Evolutionary conservation across 495 filamentous ascomycete species (phyloP).

Genomic region (Daldinia bambusicola): DNA sequence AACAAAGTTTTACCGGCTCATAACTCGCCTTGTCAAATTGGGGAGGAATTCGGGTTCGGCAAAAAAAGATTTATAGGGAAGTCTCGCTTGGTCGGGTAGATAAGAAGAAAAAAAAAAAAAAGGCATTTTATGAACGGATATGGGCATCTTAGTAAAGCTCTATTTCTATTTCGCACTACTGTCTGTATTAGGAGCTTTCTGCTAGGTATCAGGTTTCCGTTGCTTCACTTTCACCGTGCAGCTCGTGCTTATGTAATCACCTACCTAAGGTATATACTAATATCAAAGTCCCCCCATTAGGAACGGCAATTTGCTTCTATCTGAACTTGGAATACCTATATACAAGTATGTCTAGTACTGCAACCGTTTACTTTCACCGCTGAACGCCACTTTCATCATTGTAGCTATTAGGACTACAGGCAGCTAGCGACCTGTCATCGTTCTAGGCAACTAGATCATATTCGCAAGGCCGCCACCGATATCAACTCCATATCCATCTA

Average conservation of each 20-base stretch:
- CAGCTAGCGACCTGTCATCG: too few relatives aligned
- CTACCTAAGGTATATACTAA: too few relatives aligned
- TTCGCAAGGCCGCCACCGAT: too few relatives aligned
- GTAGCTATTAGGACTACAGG: too few relatives aligned
- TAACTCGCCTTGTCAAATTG: constrained; percentile 28
- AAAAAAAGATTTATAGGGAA: constrained; percentile 28
- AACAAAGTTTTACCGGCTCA: constrained; percentile 34
- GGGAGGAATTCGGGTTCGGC: constrained; percentile 19
- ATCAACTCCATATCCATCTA: too few relatives aligned
- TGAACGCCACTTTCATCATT: neutral
- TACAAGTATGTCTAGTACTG: neutral
- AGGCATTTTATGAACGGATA: neutral
- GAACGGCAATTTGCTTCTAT: neutral
- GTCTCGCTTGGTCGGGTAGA: constrained; percentile 18
- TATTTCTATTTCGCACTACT: too few relatives aligned
- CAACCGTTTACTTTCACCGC: neutral
- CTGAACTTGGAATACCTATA: neutral
- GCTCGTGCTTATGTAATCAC: neutral
- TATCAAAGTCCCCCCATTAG: neutral
- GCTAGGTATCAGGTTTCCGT: neutral
- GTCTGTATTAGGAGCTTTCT: neutral
- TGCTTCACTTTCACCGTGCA: neutral
- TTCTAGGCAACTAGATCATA: too few relatives aligned
- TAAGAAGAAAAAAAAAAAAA: neutral
- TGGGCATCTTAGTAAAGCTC: neutral